These are phyloP conservation scores for Gomphus sp. DNA, from an alignment of 1,284 basidiomycete genomes.

Conservation along the genomic window DNA sequence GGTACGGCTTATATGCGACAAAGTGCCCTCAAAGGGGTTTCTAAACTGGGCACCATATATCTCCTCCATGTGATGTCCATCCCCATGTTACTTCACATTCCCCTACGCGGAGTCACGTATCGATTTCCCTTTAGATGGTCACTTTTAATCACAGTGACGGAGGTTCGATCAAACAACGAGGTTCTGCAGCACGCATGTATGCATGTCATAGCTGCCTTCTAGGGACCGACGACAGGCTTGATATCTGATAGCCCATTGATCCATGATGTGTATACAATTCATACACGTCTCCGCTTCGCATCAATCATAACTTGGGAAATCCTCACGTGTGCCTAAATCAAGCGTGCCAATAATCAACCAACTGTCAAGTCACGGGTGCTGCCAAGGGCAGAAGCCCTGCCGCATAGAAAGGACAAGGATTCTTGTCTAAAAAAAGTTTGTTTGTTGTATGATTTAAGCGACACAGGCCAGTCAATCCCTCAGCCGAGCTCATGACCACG, in stretches of 20 bases:
- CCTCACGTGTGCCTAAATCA: not conserved
- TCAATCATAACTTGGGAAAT: not conserved
- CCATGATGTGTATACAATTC: not conserved
- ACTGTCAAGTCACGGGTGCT: too few relatives aligned
- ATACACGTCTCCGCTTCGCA: not conserved
- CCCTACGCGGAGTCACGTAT: not conserved
- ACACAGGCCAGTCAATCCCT: not conserved
- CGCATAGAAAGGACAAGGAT: too few relatives aligned
- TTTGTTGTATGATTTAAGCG: not conserved
- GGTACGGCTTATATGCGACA: too few relatives aligned
- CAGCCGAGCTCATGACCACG: too few relatives aligned
- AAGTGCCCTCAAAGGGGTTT: too few relatives aligned
- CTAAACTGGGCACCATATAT: too few relatives aligned
- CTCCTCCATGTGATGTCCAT: too few relatives aligned
- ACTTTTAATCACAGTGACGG: not conserved
- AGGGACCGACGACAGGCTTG: not conserved
- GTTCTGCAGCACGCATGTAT: not conserved
- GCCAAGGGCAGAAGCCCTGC: too few relatives aligned
- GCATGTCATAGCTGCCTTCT: not conserved
- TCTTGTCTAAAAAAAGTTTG: too few relatives aligned
- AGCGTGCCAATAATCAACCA: too few relatives aligned
- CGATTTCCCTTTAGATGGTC: too few relatives aligned
- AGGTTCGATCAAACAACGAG: not conserved
- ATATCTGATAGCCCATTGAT: not conserved
- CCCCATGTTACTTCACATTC: too few relatives aligned